Percentiles rank a stretch among this genome's conserved stretches.
Evolutionary conservation across 495 filamentous ascomycete genomes (phyloP).

Genomic region (Aspergillus saccharolyticus): DNA sequence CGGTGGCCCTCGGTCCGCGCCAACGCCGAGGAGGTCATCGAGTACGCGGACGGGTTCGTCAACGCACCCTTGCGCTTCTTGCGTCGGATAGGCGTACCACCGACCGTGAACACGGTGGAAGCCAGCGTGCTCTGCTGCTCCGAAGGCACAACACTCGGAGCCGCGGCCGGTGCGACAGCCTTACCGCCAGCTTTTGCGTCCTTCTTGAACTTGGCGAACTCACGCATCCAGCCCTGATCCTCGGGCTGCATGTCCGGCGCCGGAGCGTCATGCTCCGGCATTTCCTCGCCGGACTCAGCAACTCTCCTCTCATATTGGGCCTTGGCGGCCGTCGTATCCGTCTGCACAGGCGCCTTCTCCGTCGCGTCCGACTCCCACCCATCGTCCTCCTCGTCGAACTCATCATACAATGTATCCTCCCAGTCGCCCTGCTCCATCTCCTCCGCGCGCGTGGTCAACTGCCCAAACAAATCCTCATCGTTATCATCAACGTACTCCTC

Average conservation of each 20-base stretch:
- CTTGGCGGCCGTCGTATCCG: conserved; percentile 34
- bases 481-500: conserved; percentile 93
- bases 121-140: conserved; percentile 51
- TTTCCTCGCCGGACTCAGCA: conserved; percentile 25
- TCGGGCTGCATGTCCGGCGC: conserved; percentile 40
- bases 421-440: conserved; percentile 70
- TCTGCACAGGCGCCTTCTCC: conserved; percentile 57
- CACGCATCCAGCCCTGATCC: conserved; percentile 75
- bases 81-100: conserved; percentile 64
- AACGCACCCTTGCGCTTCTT: conserved; percentile 92
- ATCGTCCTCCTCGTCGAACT: conserved; percentile 57
- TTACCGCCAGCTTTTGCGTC: conserved; percentile 44
- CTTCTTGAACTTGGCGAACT: conserved; percentile 87
- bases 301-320: conserved; percentile 10
- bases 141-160: conserved; percentile 45
- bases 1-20: conserved; percentile 84
- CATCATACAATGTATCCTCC: conserved; percentile 54
- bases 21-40: conserved; percentile 92
- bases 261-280: conserved; percentile 41
- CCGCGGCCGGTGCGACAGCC: conserved; percentile 39
- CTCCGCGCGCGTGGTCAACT: conserved; percentile 65
- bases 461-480: conserved; percentile 70
- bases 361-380: conserved; percentile 96
- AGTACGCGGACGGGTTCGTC: conserved; percentile 84
- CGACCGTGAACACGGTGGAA: conserved; percentile 66